A percentile compares a stretch with the other conserved stretches of the same genome.
These are phyloP conservation scores for Medicago truncatula DNA, from an alignment of 306 rosid genomes.

Conservation along the genomic window MtrunA17r5.0-ANR NC_053045.1:30825501-30826000, in stretches of 20 bases:
- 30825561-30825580: slow-evolving; percentile 76
- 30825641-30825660: slow-evolving; percentile 99
- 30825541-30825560: slow-evolving; percentile 70
- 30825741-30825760: slow-evolving; percentile 48
- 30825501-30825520: slow-evolving; percentile 78
- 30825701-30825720: slow-evolving; percentile 68
- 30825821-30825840: slow-evolving; percentile 38
- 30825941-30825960: slow-evolving; percentile 96
- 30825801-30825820: slow-evolving; percentile 45
- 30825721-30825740: slow-evolving; percentile 67
- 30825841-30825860: slow-evolving; percentile 32
- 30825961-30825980: slow-evolving; percentile 91
- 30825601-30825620: slow-evolving; percentile 99
- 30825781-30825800: slow-evolving; percentile 48
- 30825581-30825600: slow-evolving; percentile 79
- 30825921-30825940: slow-evolving; percentile 99
- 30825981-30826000: slow-evolving; percentile 98
- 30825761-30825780: slow-evolving; percentile 46
- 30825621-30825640: slow-evolving; percentile 99
- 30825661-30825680: slow-evolving; percentile 85
- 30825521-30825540: slow-evolving; percentile 70
- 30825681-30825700: slow-evolving; percentile 78
- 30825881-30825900: slow-evolving; percentile 57
- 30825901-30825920: slow-evolving; percentile 98
- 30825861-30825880: slow-evolving; percentile 31